Evolutionary conservation across 805 yeast genomes (phyloP).

Genomic region (Yamadazyma olivae): DNA sequence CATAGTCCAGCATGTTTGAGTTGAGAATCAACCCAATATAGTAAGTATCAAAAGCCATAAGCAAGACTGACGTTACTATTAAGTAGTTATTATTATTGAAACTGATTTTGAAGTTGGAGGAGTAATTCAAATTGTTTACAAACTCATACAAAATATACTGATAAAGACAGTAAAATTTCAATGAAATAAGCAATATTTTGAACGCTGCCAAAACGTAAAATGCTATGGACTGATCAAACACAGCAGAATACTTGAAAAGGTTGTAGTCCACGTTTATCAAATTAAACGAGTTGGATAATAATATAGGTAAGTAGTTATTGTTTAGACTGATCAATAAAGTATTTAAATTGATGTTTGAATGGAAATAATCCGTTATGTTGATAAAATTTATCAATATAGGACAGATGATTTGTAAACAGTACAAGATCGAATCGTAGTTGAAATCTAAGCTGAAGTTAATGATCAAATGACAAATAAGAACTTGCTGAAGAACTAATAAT

Average conservation of each 20-base stretch:
- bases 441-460: background rate
- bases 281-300: conserved; percentile 34
- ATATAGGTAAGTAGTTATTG: conserved; percentile 32
- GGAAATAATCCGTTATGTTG: conserved; percentile 8
- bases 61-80: conserved; percentile 1
- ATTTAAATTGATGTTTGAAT: background rate
- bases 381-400: conserved; percentile 12
- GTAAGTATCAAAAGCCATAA: conserved; percentile 4
- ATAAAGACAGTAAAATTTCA: conserved; percentile 33
- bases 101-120: background rate
- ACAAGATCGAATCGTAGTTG: background rate
- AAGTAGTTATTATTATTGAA: conserved; percentile 5
- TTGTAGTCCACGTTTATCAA: conserved; percentile 19
- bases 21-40: too few relatives aligned
- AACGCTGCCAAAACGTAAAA: conserved; percentile 11
- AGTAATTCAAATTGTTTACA: conserved; percentile 3
- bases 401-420: conserved; percentile 11
- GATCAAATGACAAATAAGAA: conserved; percentile 10
- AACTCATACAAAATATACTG: conserved; percentile 30
- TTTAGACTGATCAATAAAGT: conserved; percentile 23
- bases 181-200: conserved; percentile 18
- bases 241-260: conserved; percentile 3
- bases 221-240: background rate
- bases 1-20: too few relatives aligned
- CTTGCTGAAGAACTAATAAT: conserved; percentile 20